Evolutionary conservation across 768 basidiomycete genomes (phyloP).

Genomic region (Serendipita indica): DNA sequence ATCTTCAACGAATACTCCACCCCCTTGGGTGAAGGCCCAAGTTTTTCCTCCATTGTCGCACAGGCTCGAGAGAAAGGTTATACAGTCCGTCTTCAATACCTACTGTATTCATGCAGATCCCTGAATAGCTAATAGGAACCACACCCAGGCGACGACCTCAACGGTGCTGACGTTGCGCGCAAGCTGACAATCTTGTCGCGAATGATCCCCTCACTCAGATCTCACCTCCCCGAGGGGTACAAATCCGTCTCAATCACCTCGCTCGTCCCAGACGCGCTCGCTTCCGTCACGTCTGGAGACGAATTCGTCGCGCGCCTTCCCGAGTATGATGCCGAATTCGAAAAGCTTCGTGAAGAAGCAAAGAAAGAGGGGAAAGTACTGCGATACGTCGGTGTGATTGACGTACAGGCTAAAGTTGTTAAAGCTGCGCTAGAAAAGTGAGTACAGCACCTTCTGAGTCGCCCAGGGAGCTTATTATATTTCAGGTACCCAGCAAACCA

Average conservation of each 20-base stretch:
- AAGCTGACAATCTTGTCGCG: conserved; percentile 93
- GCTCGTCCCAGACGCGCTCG: conserved; percentile 67
- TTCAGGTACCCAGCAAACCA: conserved; percentile 74
- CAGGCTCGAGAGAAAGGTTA: conserved; percentile 86
- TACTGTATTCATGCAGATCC: too few relatives aligned
- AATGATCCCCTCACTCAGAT: conserved; percentile 38
- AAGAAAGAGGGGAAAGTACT: conserved; percentile 69
- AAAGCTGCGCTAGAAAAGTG: conserved; percentile 85
- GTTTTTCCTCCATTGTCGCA: conserved; percentile 81
- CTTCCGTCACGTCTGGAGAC: conserved; percentile 52
- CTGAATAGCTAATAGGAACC: conserved; percentile 81
- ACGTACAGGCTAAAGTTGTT: conserved; percentile 53
- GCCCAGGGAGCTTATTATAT: not conserved
- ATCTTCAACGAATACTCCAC: conserved; percentile 95
- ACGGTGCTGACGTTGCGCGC: conserved; percentile 91
- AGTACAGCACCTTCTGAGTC: conserved; percentile 20
- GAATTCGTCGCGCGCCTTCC: conserved; percentile 70
- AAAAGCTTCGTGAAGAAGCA: conserved; percentile 62
- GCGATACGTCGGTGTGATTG: conserved; percentile 88
- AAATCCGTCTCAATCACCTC: conserved; percentile 67
- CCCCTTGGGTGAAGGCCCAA: conserved; percentile 47
- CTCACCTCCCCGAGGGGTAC: conserved; percentile 60
- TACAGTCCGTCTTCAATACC: conserved; percentile 40
- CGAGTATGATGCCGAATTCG: conserved; percentile 70
- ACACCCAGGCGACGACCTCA: conserved; percentile 91